Evolutionary conservation across 1,139 yeast species (phyloP), one percentile per base, ranked within the genome.

Genomic region (Geotrichum reessii): DNA sequence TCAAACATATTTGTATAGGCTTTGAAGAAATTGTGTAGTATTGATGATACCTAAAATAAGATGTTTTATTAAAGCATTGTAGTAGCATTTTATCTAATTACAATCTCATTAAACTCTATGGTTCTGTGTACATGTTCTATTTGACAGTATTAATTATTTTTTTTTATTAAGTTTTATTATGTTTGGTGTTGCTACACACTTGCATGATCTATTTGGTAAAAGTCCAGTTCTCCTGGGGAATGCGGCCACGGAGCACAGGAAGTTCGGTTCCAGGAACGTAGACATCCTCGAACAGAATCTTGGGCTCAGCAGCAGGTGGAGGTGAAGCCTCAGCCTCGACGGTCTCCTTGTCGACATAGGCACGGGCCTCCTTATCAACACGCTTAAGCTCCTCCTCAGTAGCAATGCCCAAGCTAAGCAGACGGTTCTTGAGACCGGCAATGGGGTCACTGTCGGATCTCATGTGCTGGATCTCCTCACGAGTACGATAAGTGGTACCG

Each of bases 381-480:
- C 89, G 75, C 82, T 91, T 90, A 76, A 93, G 83, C 81, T 93
- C 98, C 61, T 86, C 95, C 80, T 93, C 99, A 63, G 95, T 81
- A 63, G 97, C 95, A 69, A 93, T 84, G 62, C 81, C 83, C 74
- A 84, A 81, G 67, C 91, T 97, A 70, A 92, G 76, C 69, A 93
- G 80, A 63, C 84, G 87, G 71, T 85, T 85, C 83, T 92, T 92
- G 74, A 93, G 84, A 66, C 98, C 98, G 61, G 97, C 93, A 76
- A 93, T 91, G 69, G 98, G 97, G 76, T 93, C 99, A 75, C 87
- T 91, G 81, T 92, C 87, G 53, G 97, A 90, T 82, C 99, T 87
- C 97, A 93, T 92, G 81, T 93, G 95, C 79, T 92, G 98, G 68
- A 93, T 95, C 81, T 93, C 99, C 80, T 93, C 99, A 81, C 99